Evolutionary conservation across 768 basidiomycete genomes (phyloP), one percentile per base, ranked within the genome.

Genomic region (Boletus huronensis): DNA sequence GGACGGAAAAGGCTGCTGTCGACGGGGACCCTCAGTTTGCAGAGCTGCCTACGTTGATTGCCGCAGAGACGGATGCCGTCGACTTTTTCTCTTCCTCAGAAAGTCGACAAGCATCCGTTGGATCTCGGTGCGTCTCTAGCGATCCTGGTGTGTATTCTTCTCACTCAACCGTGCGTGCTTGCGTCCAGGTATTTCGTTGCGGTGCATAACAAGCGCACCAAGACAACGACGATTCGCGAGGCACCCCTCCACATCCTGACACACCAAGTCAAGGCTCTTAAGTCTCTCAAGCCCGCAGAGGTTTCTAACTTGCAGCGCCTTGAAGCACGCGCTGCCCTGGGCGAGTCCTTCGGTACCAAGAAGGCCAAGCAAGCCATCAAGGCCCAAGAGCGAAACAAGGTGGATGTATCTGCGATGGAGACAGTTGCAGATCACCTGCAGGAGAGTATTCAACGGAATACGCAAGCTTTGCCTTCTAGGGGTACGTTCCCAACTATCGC

Each of bases 321-420:
- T 38, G 79, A 85, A 48, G 87, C 86, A 16, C 80, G 86, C 39
- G 89, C 82, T 51, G 77, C 82, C n/a, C 81, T 99, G 2, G 94
- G 96, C 31, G 87, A 93, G 69, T 83, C 89, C 1, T 99, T 99
- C 59, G 96, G 96, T 21, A 96, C 94, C 25, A 91, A 93, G 74
- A 98, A 97, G 68, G 92, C 93, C 42, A 88, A 92, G 70, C 82
- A 83, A 10, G 85, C 83, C 28, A 94, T 98, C 65, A 82, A 82
- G 49, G 88, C 93, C 5, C 82, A 81, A 50, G 93, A 95, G 71
- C 82, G 96, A 59, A 96, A 95, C 73, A 85, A 85, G 68, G 85
- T 99, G 35, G 93, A 97, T 73, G 83, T 90, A 19, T 76, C 79
- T 54, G 92, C 93, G 3, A 95, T 97, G 89, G 82, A 90, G 68